Base-by-base conservation (phyloP, 441 rosid genomes). In the Mallotus repandus region DNA sequence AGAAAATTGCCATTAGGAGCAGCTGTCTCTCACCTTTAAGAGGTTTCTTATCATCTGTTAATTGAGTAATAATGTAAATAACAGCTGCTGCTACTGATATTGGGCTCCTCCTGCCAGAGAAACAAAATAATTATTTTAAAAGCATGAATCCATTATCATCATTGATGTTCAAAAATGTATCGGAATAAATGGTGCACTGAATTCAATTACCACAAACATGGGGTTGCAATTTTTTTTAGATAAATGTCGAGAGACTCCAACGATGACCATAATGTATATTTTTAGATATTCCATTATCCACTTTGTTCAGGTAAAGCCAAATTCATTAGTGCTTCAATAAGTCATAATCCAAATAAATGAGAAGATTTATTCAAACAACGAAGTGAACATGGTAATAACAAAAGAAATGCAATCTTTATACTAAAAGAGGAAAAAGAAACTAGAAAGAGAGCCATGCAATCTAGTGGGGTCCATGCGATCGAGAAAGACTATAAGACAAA, bases 71-170 rank as follows among this genome's bases (percentile, higher is more conserved):
- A 35, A 93, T 91, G 75, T 86, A 89, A 53, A 93, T 89, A 70
- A 89, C 88, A 4, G 87, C 97, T 35, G 97, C 97, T 58, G 98
- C 98, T 18, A 91, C 87, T 48, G 95, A 93, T 85, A 91, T 88
- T 61, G 98, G 97, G 71, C 95, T 93, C 82, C 98, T 87, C 90
- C 95, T 93, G 92, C 82, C 79, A 45, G 19, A 56, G 66, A 58
- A 55, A 57, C 3, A 21, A 16, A 57, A 35, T 35, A 5, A 49
- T 46, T 70, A 16, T 15, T 68, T n/a, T 45, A 5, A 21, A 63
- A 66, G 9, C 32, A 49, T 45, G 75, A 35, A 63, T 12, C 43
- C 9, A 32, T 9, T 46, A 4, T 2, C 18, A 12, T 21, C 35
- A 4, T 50, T 71, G 38, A 54, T 55, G 56, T 22, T 60, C 0